Percentiles rank a stretch among this genome's conserved stretches.
These are phyloP conservation scores for Cyclotella sp. DNA, from an alignment of 108 stramenopile genomes.

Conservation along the genomic window DNA sequence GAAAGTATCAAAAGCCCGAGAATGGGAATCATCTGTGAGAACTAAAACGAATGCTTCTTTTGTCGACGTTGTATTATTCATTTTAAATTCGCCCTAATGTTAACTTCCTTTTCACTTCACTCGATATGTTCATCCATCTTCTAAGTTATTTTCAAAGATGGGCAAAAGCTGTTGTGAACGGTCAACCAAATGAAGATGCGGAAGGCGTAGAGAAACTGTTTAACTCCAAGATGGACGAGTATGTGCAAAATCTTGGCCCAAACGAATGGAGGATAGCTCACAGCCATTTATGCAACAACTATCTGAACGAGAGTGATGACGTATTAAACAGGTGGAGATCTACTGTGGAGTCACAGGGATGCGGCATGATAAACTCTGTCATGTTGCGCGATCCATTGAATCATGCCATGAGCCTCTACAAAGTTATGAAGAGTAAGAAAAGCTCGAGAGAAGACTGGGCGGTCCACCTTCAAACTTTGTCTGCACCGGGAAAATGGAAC, in stretches of 20 bases:
- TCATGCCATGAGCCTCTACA: constrained; percentile 50
- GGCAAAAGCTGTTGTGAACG: constrained; percentile 13
- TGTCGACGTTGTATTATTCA: background rate
- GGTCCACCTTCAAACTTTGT: constrained; percentile 19
- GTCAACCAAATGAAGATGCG: constrained; percentile 3
- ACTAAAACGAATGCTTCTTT: background rate
- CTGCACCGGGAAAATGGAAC: constrained; percentile 30
- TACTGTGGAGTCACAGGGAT: constrained; percentile 45
- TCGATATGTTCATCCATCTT: too few relatives aligned
- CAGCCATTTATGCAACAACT: constrained; percentile 32
- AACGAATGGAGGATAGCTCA: constrained; percentile 54
- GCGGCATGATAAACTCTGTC: constrained; percentile 43
- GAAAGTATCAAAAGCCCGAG: constrained; percentile 22
- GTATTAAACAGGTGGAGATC: constrained; percentile 38
- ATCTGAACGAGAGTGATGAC: constrained; percentile 39
- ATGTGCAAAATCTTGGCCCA: constrained; percentile 39
- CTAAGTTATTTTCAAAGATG: constrained; percentile 16
- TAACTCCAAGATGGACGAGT: constrained; percentile 11
- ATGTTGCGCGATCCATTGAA: constrained; percentile 54
- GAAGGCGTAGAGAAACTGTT: constrained; percentile 9
- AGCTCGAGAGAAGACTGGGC: constrained; percentile 41
- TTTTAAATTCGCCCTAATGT: background rate
- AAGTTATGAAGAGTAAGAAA: constrained; percentile 23
- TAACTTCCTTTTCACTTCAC: background rate
- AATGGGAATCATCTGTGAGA: constrained; percentile 19